Evolutionary conservation across 1,284 basidiomycete genomes (phyloP).

Genomic region (Singerocomus inundabilis): DNA sequence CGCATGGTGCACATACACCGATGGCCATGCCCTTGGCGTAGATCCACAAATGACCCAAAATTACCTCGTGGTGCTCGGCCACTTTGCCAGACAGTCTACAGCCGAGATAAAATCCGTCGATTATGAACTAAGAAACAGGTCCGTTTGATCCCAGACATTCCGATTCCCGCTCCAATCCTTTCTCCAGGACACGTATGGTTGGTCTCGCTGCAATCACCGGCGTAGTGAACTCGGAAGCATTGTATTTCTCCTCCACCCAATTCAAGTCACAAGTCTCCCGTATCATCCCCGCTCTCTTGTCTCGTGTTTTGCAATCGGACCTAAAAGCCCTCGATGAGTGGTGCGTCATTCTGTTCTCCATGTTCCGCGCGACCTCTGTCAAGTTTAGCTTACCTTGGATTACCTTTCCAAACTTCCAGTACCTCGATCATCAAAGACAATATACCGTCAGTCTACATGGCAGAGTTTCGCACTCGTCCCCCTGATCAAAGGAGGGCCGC

Average conservation of each 20-base stretch:
- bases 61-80: conserved; percentile 69
- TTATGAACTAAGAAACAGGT: conserved; percentile 71
- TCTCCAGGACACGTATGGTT: conserved; percentile 73
- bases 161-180: not conserved
- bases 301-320: conserved; percentile 66
- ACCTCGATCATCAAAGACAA: conserved; percentile 62
- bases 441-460: conserved; percentile 71
- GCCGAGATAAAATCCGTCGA: conserved; percentile 48
- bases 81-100: conserved; percentile 66
- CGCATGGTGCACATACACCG: conserved; percentile 90
- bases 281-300: conserved; percentile 75
- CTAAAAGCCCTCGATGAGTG: conserved; percentile 63
- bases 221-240: conserved; percentile 80
- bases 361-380: not conserved
- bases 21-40: conserved; percentile 77
- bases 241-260: conserved; percentile 75
- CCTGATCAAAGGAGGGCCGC: conserved; percentile 77
- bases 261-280: conserved; percentile 73
- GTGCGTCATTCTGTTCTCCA: conserved; percentile 38
- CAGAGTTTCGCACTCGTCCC: conserved; percentile 77
- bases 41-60: conserved; percentile 69
- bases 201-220: conserved; percentile 84
- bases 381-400: not conserved
- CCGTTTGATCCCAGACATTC: conserved; percentile 1
- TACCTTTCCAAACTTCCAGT: conserved; percentile 35